Percentiles rank a stretch among this genome's conserved stretches.
phyloP scores from a whole-genome alignment of 345 rosid species.

The Nasturtium officinale region DNA sequence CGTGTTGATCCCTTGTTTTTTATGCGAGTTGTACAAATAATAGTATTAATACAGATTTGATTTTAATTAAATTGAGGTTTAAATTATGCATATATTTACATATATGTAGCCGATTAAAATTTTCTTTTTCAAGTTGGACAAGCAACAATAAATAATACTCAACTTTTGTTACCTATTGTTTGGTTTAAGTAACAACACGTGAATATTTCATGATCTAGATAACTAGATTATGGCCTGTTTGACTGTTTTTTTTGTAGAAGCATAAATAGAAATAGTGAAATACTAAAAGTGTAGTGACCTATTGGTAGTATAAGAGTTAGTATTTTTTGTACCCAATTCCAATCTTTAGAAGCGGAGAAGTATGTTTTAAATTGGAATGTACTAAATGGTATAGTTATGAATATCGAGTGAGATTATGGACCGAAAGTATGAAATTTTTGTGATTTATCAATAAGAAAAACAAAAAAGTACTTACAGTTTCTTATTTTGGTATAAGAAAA shows the following conservation, averaged over 20 bases:
- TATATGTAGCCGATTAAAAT: not conserved
- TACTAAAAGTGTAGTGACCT: too few species aligned
- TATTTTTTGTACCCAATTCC: too few species aligned
- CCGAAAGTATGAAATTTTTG: too few species aligned
- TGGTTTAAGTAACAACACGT: constrained; percentile 5
- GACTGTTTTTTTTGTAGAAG: not conserved
- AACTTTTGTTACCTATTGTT: not conserved
- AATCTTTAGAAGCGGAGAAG: too few species aligned
- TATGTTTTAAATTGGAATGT: too few species aligned
- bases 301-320: too few species aligned
- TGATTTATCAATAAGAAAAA: too few species aligned
- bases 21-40: constrained; percentile 19
- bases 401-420: too few species aligned
- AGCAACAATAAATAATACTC: not conserved
- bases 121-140: constrained; percentile 12
- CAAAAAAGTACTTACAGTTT: not conserved
- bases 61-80: not conserved
- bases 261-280: not conserved
- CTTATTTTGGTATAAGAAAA: constrained; percentile 1
- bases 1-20: constrained; percentile 28
- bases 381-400: too few species aligned
- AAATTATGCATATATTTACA: not conserved
- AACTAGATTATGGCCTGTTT: not conserved
- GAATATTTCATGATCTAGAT: not conserved
- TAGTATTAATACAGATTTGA: not conserved